These are phyloP conservation scores for Calonectria fujianensis DNA, from an alignment of 2,329 filamentous ascomycete species.

Conservation along the genomic window DNA sequence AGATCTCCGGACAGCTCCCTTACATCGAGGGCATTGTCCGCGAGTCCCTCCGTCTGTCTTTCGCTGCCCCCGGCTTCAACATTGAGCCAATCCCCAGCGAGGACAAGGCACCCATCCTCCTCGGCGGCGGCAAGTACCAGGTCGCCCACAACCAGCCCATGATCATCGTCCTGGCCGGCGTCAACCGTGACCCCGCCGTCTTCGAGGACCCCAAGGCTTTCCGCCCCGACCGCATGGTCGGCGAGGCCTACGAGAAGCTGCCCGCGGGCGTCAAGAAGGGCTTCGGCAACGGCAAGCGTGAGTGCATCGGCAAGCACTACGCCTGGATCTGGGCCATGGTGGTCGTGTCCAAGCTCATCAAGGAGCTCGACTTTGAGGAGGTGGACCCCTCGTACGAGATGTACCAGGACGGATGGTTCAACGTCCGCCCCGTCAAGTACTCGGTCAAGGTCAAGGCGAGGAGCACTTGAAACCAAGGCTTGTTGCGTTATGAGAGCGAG, in stretches of 20 bases:
- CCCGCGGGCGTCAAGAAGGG: conserved; percentile 69
- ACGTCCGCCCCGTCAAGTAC: conserved; percentile 69
- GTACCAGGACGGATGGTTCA: conserved; percentile 72
- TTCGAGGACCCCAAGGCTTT: conserved; percentile 69
- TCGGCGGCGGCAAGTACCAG: conserved; percentile 69
- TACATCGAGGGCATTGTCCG: conserved; percentile 74
- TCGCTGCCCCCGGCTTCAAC: conserved; percentile 73
- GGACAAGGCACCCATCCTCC: conserved; percentile 66
- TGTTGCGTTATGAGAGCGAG: too few species aligned
- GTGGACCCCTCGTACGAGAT: conserved; percentile 63
- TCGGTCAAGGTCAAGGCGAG: conserved; percentile 65
- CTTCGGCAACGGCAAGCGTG: conserved; percentile 71
- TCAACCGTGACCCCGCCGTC: conserved; percentile 69
- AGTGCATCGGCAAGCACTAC: conserved; percentile 71
- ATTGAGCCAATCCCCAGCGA: conserved; percentile 66
- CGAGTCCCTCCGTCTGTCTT: conserved; percentile 73
- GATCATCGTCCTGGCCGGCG: conserved; percentile 70
- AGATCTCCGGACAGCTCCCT: conserved; percentile 68
- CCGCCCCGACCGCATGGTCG: conserved; percentile 69
- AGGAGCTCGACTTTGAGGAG: conserved; percentile 67
- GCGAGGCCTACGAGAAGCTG: conserved; percentile 64
- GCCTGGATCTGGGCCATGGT: conserved; percentile 68
- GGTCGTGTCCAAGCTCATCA: conserved; percentile 65
- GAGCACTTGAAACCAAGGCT: background rate
- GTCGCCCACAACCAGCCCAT: conserved; percentile 69